Conservation (phyloP, 441 rosid species). For the Gossypium gossypioides region DNA sequence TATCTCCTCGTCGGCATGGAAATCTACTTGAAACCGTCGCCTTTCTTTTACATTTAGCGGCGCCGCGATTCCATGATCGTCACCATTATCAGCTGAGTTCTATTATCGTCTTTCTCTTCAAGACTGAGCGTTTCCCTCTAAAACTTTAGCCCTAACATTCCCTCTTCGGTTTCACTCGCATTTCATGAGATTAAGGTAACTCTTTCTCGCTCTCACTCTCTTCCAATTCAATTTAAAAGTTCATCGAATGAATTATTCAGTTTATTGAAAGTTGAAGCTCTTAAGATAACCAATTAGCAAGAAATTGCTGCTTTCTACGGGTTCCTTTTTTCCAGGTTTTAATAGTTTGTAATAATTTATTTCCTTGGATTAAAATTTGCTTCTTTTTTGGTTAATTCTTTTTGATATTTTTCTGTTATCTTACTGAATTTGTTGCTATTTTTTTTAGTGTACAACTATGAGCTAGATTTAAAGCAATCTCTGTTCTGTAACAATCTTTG, state of each 20-base stretch:
- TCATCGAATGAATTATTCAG: not conserved
- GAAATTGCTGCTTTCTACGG: not conserved
- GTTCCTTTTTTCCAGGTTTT: not conserved
- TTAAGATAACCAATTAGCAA: not conserved
- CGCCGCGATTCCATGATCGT: not conserved
- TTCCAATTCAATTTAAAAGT: not conserved
- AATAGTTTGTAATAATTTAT: not conserved
- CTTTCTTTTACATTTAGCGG: not conserved
- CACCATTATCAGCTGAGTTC: not conserved
- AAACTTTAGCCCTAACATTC: not conserved
- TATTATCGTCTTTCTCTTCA: not conserved
- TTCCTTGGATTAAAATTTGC: not conserved
- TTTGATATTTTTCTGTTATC: not conserved
- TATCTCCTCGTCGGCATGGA: not conserved
- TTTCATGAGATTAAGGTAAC: not conserved
- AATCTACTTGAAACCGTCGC: constrained; percentile 1
- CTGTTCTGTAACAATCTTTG: not conserved
- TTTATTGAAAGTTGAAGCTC: not conserved
- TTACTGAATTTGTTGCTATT: not conserved
- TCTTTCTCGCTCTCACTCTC: not conserved
- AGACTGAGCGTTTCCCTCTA: not conserved
- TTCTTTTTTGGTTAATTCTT: not conserved
- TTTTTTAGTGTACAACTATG: not conserved
- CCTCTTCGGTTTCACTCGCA: not conserved
- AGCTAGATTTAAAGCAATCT: not conserved